Evolutionary conservation across 164 flowering plant species (phyloP).

Genomic region (Magnolia officinalis): DNA sequence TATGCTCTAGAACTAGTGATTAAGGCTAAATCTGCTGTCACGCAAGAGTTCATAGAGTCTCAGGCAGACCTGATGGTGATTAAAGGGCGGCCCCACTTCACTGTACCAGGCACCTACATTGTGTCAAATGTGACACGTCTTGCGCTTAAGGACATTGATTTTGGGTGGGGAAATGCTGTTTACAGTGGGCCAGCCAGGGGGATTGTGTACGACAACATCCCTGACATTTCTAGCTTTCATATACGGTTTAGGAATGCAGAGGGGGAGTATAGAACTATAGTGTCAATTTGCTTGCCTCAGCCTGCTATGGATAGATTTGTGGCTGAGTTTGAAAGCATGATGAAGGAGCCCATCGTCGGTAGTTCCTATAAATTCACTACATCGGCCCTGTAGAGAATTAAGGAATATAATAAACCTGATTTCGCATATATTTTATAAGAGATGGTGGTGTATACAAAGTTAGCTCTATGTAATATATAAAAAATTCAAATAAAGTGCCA

Average conservation of each 20-base stretch:
- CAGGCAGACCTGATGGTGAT: slow-evolving; percentile 21
- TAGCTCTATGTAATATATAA: too few relatives aligned
- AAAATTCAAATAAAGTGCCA: too few relatives aligned
- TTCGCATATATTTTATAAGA: too few relatives aligned
- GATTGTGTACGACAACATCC: not conserved
- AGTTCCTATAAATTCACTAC: too few relatives aligned
- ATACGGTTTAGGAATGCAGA: not conserved
- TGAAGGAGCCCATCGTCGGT: not conserved
- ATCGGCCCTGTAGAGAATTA: not conserved
- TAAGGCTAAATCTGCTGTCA: slow-evolving; percentile 18
- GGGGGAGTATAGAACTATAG: slow-evolving; percentile 44
- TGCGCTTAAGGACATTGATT: not conserved
- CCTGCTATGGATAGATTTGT: slow-evolving; percentile 45
- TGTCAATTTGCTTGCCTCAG: slow-evolving; percentile 45
- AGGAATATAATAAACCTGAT: too few relatives aligned
- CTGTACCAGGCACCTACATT: slow-evolving; percentile 28
- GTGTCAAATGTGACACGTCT: slow-evolving; percentile 38
- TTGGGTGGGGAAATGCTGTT: slow-evolving; percentile 14
- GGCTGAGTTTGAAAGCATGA: slow-evolving; percentile 26
- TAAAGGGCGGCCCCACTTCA: slow-evolving; percentile 23
- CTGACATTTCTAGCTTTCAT: slow-evolving; percentile 1
- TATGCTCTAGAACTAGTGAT: slow-evolving; percentile 26
- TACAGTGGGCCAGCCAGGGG: slow-evolving; percentile 7
- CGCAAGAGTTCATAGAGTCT: slow-evolving; percentile 28
- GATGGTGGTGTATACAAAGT: too few relatives aligned